Evolutionary conservation across 768 basidiomycete genomes (phyloP), one percentile per base, ranked within the genome.

Genomic region (Phylloporus sp.): DNA sequence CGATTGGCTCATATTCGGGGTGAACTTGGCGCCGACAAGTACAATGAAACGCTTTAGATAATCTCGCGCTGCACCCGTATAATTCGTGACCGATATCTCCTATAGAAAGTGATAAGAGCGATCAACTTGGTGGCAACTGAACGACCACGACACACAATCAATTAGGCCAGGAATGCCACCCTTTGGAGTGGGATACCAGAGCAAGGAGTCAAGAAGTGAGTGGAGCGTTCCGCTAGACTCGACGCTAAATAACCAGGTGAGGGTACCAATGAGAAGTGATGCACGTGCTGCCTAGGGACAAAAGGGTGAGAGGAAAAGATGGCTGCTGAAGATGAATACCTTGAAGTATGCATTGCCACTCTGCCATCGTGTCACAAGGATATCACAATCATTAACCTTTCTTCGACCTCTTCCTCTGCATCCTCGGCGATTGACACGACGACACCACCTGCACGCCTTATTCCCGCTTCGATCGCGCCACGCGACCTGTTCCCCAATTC

Each of bases 81-180:
- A 95, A 63, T 95, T 95, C 0, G 92, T 92, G 2, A 95, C 76
- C 0, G 92, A 89, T 49, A 95, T 84, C 57, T 81, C 76, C 88
- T 92, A 54, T 2, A 45, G 46, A 54, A 23, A 13, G 8, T 3
- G 46, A 45, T 29, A 34, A 51, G 20, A 26, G 56, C 6, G 32
- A 40, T n/a, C n/a, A 29, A 8, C 27, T 5, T 12, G 13, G 49
- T 4, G 11, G 10, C 9, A 11, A 2, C 18, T 18, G 15, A 12
- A 41, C 4, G 18, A 20, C 60, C 1, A 71, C 86, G 42, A 57
- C n/a, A 92, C 90, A 67, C 85, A 81, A 1, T 67, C 66, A 0
- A 70, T 62, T 48, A 93, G 87, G 1, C 75, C 81, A 6, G 78
- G 76, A 13, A 91, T 80, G 2, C 74, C 72, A 15, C 71, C 73